These are phyloP conservation scores for Malassezia sympodialis DNA, from an alignment of 1,284 basidiomycete genomes.

Conservation along the genomic window DNA sequence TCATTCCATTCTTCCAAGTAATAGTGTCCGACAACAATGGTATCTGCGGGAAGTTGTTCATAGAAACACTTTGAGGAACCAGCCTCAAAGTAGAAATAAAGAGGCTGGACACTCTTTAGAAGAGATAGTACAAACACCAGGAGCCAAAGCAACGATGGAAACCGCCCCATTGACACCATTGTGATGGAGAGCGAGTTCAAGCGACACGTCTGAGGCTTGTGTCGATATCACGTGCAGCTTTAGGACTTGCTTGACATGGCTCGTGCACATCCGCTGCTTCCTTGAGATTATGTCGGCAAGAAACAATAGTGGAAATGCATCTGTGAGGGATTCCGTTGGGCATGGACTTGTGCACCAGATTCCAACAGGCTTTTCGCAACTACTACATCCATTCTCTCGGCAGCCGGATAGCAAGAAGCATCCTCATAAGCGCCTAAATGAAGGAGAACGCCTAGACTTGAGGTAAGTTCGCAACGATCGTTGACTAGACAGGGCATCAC, in stretches of 20 bases:
- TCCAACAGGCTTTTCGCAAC: background rate
- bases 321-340: too few relatives aligned
- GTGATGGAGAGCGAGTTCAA: background rate
- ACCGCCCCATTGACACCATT: background rate
- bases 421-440: slow-evolving; percentile 6
- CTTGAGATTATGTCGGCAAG: background rate
- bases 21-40: slow-evolving; percentile 73
- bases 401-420: background rate
- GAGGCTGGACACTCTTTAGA: slow-evolving; percentile 10
- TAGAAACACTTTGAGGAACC: slow-evolving; percentile 64
- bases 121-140: slow-evolving; percentile 5
- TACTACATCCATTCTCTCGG: background rate
- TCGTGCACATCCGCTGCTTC: background rate
- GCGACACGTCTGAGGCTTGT: background rate
- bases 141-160: slow-evolving; percentile 8
- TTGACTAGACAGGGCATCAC: slow-evolving; percentile 10
- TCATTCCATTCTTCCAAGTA: slow-evolving; percentile 79
- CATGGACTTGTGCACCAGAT: background rate
- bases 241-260: background rate
- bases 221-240: slow-evolving; percentile 7
- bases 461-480: slow-evolving; percentile 2
- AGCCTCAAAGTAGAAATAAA: slow-evolving; percentile 51
- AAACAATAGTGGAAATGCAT: background rate
- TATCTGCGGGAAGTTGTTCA: slow-evolving; percentile 92
- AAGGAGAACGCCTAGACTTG: slow-evolving; percentile 8